A percentile compares a stretch with the other conserved stretches of the same genome.
Conservation (phyloP, 108 stramenopile species). For the Pinguiococcus pyrenoidosus region DNA sequence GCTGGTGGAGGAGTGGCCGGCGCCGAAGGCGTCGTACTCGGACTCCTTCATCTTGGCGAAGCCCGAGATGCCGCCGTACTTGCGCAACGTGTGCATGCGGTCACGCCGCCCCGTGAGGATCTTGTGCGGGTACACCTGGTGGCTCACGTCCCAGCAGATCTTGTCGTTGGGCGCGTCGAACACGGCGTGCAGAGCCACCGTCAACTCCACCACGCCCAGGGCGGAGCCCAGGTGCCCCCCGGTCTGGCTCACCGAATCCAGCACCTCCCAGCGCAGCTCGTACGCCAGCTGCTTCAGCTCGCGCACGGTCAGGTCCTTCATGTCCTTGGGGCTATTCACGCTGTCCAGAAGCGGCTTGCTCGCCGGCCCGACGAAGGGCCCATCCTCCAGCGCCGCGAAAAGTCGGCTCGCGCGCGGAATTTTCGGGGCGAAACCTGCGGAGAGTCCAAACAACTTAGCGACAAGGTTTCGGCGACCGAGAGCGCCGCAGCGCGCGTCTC, state of each 20-base stretch:
- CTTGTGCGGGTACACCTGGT: slow-evolving; percentile 94
- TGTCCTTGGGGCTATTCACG: slow-evolving; percentile 60
- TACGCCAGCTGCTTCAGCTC: slow-evolving; percentile 81
- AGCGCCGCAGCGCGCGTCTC: too few species aligned
- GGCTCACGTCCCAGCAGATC: slow-evolving; percentile 94
- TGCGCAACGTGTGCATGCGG: slow-evolving; percentile 61
- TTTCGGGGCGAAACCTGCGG: too few species aligned
- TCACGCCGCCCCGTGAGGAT: slow-evolving; percentile 82
- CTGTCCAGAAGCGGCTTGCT: slow-evolving; percentile 76
- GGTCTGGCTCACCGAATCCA: slow-evolving; percentile 85
- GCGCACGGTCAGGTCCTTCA: slow-evolving; percentile 65
- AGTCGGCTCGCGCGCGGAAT: too few species aligned
- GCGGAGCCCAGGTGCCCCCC: slow-evolving; percentile 86
- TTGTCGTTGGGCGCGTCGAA: slow-evolving; percentile 94
- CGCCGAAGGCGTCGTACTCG: slow-evolving; percentile 88
- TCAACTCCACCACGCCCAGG: slow-evolving; percentile 85
- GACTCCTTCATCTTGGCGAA: slow-evolving; percentile 87
- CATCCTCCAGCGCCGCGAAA: too few species aligned
- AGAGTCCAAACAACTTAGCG: too few species aligned
- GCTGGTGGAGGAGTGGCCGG: slow-evolving; percentile 79
- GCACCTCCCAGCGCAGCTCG: slow-evolving; percentile 79
- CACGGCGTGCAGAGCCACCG: slow-evolving; percentile 88
- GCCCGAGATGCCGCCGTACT: slow-evolving; percentile 74
- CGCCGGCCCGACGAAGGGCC: slow-evolving; percentile 66
- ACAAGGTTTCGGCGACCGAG: too few species aligned